These are phyloP conservation scores for Dipteronia dyeriana DNA, from an alignment of 345 rosid genomes.

Conservation along the genomic window DNA sequence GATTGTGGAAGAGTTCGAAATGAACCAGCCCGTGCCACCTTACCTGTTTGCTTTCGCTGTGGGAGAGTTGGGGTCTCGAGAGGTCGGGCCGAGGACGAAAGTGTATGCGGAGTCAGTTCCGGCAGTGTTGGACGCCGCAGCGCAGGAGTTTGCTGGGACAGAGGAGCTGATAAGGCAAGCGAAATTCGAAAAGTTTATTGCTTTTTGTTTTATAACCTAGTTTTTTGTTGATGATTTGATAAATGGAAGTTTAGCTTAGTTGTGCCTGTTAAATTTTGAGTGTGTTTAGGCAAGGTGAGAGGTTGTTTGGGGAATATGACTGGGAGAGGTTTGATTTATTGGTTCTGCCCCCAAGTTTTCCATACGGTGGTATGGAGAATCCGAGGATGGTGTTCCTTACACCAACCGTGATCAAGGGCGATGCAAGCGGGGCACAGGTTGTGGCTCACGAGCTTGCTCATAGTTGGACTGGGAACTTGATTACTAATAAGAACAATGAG, in stretches of 20 bases:
- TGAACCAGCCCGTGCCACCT: slow-evolving; percentile 95
- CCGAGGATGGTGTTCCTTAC: slow-evolving; percentile 89
- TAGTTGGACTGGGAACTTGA: slow-evolving; percentile 94
- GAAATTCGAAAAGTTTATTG: not conserved
- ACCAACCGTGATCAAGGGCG: slow-evolving; percentile 90
- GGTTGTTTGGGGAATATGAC: slow-evolving; percentile 70
- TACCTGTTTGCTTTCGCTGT: slow-evolving; percentile 90
- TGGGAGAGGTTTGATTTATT: slow-evolving; percentile 92
- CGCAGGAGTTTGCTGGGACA: slow-evolving; percentile 78
- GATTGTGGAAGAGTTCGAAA: slow-evolving; percentile 79
- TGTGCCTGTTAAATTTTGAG: not conserved
- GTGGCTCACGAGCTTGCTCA: slow-evolving; percentile 95
- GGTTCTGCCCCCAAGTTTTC: slow-evolving; percentile 92
- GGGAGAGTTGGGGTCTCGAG: slow-evolving; percentile 77
- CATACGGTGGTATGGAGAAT: slow-evolving; percentile 94
- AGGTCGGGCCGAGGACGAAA: slow-evolving; percentile 88
- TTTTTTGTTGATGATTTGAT: too few species aligned
- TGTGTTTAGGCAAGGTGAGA: slow-evolving; percentile 58
- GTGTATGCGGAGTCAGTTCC: slow-evolving; percentile 66
- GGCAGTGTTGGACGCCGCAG: slow-evolving; percentile 69
- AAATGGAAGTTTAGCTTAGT: not conserved
- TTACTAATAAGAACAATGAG: slow-evolving; percentile 80
- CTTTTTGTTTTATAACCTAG: too few species aligned
- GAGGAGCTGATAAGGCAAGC: slow-evolving; percentile 74
- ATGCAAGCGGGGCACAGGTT: slow-evolving; percentile 82